Evolutionary conservation across 257 asterid genomes (phyloP).

Genomic region (Ligustrum vulgare): DNA sequence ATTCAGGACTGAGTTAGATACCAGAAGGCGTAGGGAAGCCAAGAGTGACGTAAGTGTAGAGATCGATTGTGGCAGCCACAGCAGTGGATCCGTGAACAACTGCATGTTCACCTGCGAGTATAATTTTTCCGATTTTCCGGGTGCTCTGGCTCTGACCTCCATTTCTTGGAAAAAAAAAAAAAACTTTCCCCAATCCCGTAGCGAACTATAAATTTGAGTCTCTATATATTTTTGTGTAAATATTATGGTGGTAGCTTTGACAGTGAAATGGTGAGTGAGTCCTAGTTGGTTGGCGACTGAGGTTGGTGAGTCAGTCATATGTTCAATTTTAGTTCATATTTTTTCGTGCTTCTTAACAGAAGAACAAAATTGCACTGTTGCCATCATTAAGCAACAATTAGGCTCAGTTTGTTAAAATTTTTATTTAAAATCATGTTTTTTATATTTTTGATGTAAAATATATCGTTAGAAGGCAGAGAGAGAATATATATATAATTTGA

Average conservation of each 20-base stretch:
- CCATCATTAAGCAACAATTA: too few species aligned
- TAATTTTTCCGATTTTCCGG: constrained; percentile 94
- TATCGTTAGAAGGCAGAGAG: too few species aligned
- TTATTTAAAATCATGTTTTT: too few species aligned
- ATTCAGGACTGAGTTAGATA: constrained; percentile 13
- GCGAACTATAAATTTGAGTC: background rate
- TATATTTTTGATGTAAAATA: too few species aligned
- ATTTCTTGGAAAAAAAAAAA: constrained; percentile 25
- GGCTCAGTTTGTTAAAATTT: too few species aligned
- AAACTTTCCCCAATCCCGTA: background rate
- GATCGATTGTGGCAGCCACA: constrained; percentile 97
- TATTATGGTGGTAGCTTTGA: background rate
- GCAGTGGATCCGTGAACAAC: constrained; percentile 98
- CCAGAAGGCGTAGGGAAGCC: constrained; percentile 86
- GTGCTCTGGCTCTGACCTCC: constrained; percentile 98
- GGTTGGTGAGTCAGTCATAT: background rate
- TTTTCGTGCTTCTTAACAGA: too few species aligned
- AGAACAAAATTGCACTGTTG: too few species aligned
- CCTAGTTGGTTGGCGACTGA: background rate
- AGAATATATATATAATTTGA: too few species aligned
- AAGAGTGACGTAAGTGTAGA: constrained; percentile 82
- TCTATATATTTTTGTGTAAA: background rate
- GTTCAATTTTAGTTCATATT: too few species aligned
- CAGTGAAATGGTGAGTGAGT: background rate
- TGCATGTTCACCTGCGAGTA: constrained; percentile 95